Evolutionary conservation across 352 stramenopile genomes (phyloP).

Genomic region (Pythium volutum): DNA sequence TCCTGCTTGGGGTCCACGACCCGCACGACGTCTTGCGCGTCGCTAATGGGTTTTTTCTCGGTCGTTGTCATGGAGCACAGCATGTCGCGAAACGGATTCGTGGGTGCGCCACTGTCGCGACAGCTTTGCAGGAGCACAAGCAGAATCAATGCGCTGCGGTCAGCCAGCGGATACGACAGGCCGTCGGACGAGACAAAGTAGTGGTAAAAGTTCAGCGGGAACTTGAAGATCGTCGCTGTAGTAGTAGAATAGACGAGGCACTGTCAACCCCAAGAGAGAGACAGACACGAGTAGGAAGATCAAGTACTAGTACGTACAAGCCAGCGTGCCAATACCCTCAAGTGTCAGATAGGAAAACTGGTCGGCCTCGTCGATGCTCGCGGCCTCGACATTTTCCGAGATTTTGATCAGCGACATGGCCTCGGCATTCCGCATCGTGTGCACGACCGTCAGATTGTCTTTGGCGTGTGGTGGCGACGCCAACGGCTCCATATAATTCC

Average conservation of each 20-base stretch:
- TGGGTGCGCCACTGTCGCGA: slow-evolving; percentile 38
- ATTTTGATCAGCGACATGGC: slow-evolving; percentile 64
- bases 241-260: not conserved
- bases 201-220: slow-evolving; percentile 59
- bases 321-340: slow-evolving; percentile 58
- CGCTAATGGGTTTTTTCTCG: slow-evolving; percentile 10
- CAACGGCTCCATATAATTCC: slow-evolving; percentile 56
- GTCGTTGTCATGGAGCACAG: slow-evolving; percentile 42
- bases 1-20: slow-evolving; percentile 26
- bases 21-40: slow-evolving; percentile 14
- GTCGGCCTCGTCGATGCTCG: slow-evolving; percentile 52
- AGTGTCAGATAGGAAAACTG: slow-evolving; percentile 71
- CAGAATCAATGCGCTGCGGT: slow-evolving; percentile 66
- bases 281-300: slow-evolving; percentile 4
- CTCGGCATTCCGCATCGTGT: slow-evolving; percentile 42
- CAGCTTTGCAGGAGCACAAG: slow-evolving; percentile 70
- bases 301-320: slow-evolving; percentile 30
- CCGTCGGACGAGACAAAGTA: slow-evolving; percentile 62
- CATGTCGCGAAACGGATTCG: slow-evolving; percentile 66
- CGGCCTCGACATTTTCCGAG: slow-evolving; percentile 39
- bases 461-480: slow-evolving; percentile 32
- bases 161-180: slow-evolving; percentile 51
- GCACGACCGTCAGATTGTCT: slow-evolving; percentile 31
- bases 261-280: too few species aligned
- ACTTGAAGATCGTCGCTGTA: slow-evolving; percentile 61